phyloP scores from a whole-genome alignment of 148 eudicot genomes.

The Oxyria digyna region DNA sequence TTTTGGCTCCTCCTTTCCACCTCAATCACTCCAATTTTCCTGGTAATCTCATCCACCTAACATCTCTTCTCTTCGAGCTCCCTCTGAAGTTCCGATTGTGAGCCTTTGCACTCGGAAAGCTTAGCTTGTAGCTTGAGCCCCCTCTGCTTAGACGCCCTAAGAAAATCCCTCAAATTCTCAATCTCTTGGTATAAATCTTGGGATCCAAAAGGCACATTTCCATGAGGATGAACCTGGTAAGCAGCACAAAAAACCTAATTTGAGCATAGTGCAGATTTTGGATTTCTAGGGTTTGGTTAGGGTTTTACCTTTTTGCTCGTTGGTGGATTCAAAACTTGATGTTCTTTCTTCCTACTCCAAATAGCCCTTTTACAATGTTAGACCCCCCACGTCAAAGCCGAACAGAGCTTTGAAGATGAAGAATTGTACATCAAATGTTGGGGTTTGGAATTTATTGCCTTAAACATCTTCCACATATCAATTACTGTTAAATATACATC shows the following conservation, averaged over 20 bases:
- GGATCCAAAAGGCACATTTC: slow-evolving; percentile 24
- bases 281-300: not conserved
- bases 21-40: slow-evolving; percentile 34
- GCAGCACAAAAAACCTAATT: not conserved
- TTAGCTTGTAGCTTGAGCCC: slow-evolving; percentile 53
- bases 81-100: slow-evolving; percentile 33
- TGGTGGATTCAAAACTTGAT: not conserved
- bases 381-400: slow-evolving; percentile 52
- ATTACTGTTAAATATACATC: too few species aligned
- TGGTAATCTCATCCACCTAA: slow-evolving; percentile 32
- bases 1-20: slow-evolving; percentile 26
- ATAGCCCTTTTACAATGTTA: slow-evolving; percentile 49
- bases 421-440: too few species aligned
- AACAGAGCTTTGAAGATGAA: slow-evolving; percentile 24
- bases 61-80: slow-evolving; percentile 35
- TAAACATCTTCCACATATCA: too few species aligned
- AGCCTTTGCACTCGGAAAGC: slow-evolving; percentile 30
- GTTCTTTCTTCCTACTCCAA: slow-evolving; percentile 14
- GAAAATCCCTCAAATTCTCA: slow-evolving; percentile 53
- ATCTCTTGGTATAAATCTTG: slow-evolving; percentile 55
- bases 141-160: slow-evolving; percentile 62
- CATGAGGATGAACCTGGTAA: slow-evolving; percentile 43
- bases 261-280: not conserved
- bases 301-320: slow-evolving; percentile 6
- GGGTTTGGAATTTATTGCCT: too few species aligned